These are phyloP conservation scores for Linum usitatissimum DNA, from an alignment of 345 rosid genomes.

Conservation along the genomic window DNA sequence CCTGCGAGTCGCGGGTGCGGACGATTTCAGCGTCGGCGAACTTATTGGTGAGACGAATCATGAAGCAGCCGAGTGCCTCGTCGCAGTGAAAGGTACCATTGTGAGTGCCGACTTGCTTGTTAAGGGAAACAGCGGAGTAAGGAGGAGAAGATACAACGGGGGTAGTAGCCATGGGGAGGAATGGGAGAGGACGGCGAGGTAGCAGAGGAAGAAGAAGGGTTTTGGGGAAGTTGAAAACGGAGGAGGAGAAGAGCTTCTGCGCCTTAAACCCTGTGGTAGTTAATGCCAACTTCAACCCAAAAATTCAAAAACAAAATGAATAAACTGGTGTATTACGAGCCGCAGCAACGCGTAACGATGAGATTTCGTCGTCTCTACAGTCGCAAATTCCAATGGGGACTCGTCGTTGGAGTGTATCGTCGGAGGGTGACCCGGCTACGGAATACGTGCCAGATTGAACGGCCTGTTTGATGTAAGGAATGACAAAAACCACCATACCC, in stretches of 20 bases:
- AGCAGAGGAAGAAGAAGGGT: constrained; percentile 18
- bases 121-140: constrained; percentile 31
- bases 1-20: constrained; percentile 84
- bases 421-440: no score
- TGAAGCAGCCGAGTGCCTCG: constrained; percentile 98
- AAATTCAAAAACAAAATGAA: constrained; percentile 10
- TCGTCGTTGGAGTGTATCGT: no score
- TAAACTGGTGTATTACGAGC: no score
- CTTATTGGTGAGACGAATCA: constrained; percentile 79
- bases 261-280: constrained; percentile 34
- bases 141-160: constrained; percentile 43
- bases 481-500: no score
- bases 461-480: no score
- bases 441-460: no score
- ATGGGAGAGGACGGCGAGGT: constrained; percentile 20
- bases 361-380: no score
- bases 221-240: constrained; percentile 15
- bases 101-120: constrained; percentile 82
- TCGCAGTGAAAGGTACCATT: constrained; percentile 97
- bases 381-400: no score
- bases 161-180: constrained; percentile 9
- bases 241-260: constrained; percentile 20
- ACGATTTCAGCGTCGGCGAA: constrained; percentile 68
- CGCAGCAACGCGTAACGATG: no score
- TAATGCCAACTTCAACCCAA: constrained; percentile 15